Conservation (phyloP, 805 yeast species). For the Trichomonascus vanleenenianus region DNA sequence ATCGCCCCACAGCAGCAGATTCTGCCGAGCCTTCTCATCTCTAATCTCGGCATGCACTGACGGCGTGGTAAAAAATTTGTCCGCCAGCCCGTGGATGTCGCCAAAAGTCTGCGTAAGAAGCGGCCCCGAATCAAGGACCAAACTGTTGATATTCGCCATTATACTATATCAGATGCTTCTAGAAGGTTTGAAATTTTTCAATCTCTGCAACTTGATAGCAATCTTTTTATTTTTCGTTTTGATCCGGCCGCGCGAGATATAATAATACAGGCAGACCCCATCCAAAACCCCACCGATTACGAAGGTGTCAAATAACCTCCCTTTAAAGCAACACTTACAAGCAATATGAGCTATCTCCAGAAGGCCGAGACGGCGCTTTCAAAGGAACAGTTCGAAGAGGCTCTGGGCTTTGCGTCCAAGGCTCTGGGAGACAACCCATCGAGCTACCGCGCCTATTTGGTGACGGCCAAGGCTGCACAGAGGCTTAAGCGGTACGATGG, state of each 20-base stretch:
- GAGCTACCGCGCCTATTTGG: background rate
- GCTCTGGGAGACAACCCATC: conserved; percentile 2
- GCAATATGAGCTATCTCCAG: background rate
- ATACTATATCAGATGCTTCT: background rate
- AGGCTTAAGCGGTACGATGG: conserved; percentile 14
- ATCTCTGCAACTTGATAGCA: no score
- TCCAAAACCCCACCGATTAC: no score
- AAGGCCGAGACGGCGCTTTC: conserved; percentile 1
- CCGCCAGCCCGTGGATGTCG: conserved; percentile 61
- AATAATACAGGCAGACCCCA: background rate
- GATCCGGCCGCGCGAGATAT: background rate
- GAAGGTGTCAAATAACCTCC: no score
- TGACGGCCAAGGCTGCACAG: conserved; percentile 16
- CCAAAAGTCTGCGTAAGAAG: conserved; percentile 78
- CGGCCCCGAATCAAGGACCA: conserved; percentile 94
- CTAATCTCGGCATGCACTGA: conserved; percentile 81
- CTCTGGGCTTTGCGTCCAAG: background rate
- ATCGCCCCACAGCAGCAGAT: conserved; percentile 76
- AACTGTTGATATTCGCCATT: conserved; percentile 31
- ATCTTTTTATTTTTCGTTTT: no score
- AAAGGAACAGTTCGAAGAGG: background rate
- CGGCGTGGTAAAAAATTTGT: conserved; percentile 78
- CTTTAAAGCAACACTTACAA: no score
- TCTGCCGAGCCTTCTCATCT: conserved; percentile 77
- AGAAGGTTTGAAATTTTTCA: background rate